phyloP scores from a whole-genome alignment of 257 asterid genomes.

The Plantago ovata region DNA sequence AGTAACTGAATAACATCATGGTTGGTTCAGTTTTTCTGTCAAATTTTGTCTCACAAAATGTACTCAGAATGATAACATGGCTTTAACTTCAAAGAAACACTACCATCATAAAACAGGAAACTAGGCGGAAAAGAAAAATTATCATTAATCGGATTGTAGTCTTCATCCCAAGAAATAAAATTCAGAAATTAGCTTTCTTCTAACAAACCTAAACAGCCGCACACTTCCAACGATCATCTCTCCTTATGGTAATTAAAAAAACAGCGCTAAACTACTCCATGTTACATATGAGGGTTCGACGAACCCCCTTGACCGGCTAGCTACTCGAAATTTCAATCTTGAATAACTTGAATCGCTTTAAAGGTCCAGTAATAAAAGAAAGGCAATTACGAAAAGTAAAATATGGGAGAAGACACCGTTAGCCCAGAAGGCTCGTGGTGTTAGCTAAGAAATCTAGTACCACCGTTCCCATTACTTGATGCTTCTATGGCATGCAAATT shows the following conservation, averaged over 20 bases:
- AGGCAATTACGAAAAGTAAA: background rate
- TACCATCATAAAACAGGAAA: too few relatives aligned
- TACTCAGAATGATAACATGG: background rate
- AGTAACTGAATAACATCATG: background rate
- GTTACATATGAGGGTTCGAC: background rate
- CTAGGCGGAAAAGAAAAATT: background rate
- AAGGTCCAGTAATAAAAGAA: slow-evolving; percentile 15
- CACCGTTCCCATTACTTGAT: slow-evolving; percentile 1
- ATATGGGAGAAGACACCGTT: slow-evolving; percentile 16
- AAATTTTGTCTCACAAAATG: background rate
- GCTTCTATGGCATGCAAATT: slow-evolving; percentile 23
- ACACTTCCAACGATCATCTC: background rate
- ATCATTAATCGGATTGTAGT: background rate
- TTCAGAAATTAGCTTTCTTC: background rate
- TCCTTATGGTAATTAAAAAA: slow-evolving; percentile 5
- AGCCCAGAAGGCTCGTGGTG: slow-evolving; percentile 1
- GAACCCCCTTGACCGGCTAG: slow-evolving; percentile 2
- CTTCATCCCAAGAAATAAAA: background rate
- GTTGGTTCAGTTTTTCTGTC: background rate
- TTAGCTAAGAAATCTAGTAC: slow-evolving; percentile 5
- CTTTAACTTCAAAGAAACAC: background rate
- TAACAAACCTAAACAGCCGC: background rate
- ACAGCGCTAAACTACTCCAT: slow-evolving; percentile 1
- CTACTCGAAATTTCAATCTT: slow-evolving; percentile 18
- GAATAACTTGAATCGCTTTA: slow-evolving; percentile 24